phyloP scores from a whole-genome alignment of 1,139 yeast species.

The Suhomyces taliae region DNA sequence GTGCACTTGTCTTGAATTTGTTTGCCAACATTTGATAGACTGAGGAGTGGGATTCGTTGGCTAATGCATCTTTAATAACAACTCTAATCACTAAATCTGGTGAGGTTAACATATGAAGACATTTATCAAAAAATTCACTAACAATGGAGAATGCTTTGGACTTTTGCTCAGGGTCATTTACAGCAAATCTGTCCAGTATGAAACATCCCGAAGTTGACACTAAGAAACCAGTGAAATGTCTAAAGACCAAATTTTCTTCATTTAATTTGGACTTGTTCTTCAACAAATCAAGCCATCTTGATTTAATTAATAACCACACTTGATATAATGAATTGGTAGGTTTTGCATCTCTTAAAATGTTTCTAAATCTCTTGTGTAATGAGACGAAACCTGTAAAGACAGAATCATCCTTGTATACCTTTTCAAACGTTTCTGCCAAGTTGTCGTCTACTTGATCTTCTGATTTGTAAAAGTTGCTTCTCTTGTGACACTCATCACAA shows the following conservation, averaged over 20 bases:
- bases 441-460: conserved; percentile 13
- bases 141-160: conserved; percentile 31
- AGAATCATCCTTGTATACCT: conserved; percentile 55
- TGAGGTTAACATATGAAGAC: conserved; percentile 49
- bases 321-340: conserved; percentile 63
- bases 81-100: conserved; percentile 52
- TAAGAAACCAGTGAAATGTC: conserved; percentile 62
- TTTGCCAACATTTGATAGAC: conserved; percentile 38
- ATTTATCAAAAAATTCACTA: conserved; percentile 49
- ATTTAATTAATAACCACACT: conserved; percentile 62
- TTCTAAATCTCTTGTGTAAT: conserved; percentile 64
- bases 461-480: conserved; percentile 4
- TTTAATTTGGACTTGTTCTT: conserved; percentile 23
- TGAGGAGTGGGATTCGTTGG: conserved; percentile 49
- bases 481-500: conserved; percentile 31
- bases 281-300: conserved; percentile 49
- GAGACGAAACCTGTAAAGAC: conserved; percentile 78
- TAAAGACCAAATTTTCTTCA: conserved; percentile 46
- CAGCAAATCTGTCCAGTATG: conserved; percentile 31
- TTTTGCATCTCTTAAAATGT: conserved; percentile 52
- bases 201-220: conserved; percentile 62
- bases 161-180: conserved; percentile 25
- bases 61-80: conserved; percentile 44
- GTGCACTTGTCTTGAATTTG: conserved; percentile 31
- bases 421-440: conserved; percentile 45